Evolutionary conservation across 345 rosid genomes (phyloP).

Genomic region (Alliaria petiolata): DNA sequence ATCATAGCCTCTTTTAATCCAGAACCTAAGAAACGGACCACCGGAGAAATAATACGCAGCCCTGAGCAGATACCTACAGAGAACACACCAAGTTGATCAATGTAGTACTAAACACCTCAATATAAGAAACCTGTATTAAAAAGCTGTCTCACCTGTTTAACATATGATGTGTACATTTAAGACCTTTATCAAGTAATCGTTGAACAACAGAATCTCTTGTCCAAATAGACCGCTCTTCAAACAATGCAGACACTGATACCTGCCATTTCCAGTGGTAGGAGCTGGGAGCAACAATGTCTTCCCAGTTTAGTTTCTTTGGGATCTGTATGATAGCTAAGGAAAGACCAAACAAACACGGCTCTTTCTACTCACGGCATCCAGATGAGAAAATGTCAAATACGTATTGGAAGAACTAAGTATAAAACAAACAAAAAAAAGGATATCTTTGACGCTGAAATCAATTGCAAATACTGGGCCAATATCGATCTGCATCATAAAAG

Average conservation of each 20-base stretch:
- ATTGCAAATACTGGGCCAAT: slow-evolving; percentile 78
- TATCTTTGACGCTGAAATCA: slow-evolving; percentile 81
- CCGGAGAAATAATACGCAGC: slow-evolving; percentile 86
- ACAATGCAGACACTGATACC: slow-evolving; percentile 65
- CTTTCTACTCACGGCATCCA: no score
- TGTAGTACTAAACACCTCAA: not conserved
- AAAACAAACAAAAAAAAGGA: slow-evolving; percentile 43
- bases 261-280: slow-evolving; percentile 78
- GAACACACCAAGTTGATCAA: not conserved
- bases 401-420: not conserved
- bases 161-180: slow-evolving; percentile 51
- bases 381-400: no score
- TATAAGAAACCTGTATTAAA: not conserved
- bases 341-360: slow-evolving; percentile 16
- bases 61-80: slow-evolving; percentile 68
- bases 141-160: slow-evolving; percentile 63
- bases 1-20: slow-evolving; percentile 98
- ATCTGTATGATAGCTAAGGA: slow-evolving; percentile 79
- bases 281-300: slow-evolving; percentile 43
- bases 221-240: slow-evolving; percentile 91
- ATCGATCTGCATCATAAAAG: slow-evolving; percentile 55
- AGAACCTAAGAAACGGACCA: slow-evolving; percentile 88
- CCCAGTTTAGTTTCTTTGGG: slow-evolving; percentile 79
- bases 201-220: slow-evolving; percentile 67
- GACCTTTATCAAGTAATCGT: slow-evolving; percentile 59